Percentiles rank a stretch among this genome's conserved stretches.
phyloP scores from a whole-genome alignment of 2,329 filamentous ascomycete species.

The Colletotrichum theobromicola region DNA sequence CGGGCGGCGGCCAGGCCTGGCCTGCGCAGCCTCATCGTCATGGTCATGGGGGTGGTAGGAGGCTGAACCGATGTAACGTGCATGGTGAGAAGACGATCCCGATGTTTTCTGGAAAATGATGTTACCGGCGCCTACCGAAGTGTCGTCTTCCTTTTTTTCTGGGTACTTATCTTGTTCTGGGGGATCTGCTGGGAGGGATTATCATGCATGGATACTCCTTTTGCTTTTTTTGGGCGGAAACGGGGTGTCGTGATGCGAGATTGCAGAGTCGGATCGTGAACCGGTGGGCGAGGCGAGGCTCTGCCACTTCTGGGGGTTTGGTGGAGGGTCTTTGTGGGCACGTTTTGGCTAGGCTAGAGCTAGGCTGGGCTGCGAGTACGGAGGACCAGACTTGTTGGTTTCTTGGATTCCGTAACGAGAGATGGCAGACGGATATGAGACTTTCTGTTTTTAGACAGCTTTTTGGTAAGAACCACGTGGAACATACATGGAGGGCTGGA shows the following conservation, averaged over 20 bases:
- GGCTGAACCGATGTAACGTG: not conserved
- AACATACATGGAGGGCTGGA: not conserved
- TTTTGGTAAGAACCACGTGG: not conserved
- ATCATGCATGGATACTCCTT: not conserved
- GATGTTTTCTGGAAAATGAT: not conserved
- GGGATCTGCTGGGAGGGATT: not conserved
- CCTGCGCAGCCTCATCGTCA: not conserved
- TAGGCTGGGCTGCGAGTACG: not conserved
- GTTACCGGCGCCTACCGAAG: not conserved
- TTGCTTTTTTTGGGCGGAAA: not conserved
- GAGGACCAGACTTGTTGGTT: not conserved
- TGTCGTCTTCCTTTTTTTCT: not conserved
- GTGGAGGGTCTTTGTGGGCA: not conserved
- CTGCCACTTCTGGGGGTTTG: not conserved
- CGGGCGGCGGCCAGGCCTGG: not conserved
- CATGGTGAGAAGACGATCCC: not conserved
- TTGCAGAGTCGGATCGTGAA: slow-evolving; percentile 1
- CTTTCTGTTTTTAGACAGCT: not conserved
- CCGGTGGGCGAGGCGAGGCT: not conserved
- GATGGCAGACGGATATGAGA: not conserved
- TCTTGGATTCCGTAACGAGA: not conserved
- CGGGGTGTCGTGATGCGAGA: not conserved
- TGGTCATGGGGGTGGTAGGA: not conserved
- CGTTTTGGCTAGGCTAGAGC: not conserved
- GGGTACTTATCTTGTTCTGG: not conserved